Conservation (phyloP, 2,329 filamentous ascomycete genomes). For the Fusarium mexicanum region DNA sequence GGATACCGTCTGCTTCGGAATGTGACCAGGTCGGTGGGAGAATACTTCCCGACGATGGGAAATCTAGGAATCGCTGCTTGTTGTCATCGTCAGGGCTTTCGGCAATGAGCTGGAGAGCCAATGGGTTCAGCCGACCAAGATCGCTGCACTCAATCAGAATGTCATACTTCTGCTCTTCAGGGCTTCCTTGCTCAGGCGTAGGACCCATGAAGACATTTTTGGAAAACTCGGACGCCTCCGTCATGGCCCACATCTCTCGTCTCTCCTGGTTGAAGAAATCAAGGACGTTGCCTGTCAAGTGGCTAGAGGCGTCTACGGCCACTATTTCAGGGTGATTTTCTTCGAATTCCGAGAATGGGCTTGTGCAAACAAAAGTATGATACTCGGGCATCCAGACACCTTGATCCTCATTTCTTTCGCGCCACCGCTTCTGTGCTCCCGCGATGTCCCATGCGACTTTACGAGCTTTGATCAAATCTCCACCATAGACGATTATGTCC, state of each 20-base stretch:
- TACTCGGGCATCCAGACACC: slow-evolving; percentile 70
- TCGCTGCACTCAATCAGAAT: slow-evolving; percentile 91
- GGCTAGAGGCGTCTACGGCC: slow-evolving; percentile 76
- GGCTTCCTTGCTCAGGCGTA: slow-evolving; percentile 75
- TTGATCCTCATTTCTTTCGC: slow-evolving; percentile 68
- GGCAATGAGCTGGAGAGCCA: slow-evolving; percentile 70
- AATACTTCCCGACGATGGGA: slow-evolving; percentile 94
- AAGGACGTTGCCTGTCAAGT: slow-evolving; percentile 78
- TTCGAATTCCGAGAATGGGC: slow-evolving; percentile 77
- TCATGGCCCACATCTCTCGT: slow-evolving; percentile 93
- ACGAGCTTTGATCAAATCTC: slow-evolving; percentile 68
- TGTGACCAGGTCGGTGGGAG: slow-evolving; percentile 86
- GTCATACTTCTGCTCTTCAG: slow-evolving; percentile 75
- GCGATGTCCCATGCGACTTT: slow-evolving; percentile 76
- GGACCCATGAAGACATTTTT: slow-evolving; percentile 91
- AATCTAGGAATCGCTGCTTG: slow-evolving; percentile 64
- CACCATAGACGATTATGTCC: slow-evolving; percentile 92
- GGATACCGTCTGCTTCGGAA: slow-evolving; percentile 81
- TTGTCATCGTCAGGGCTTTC: slow-evolving; percentile 60
- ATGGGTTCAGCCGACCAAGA: slow-evolving; percentile 77
- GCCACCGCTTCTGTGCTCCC: slow-evolving; percentile 80
- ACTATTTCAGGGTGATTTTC: slow-evolving; percentile 74
- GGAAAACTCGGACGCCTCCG: slow-evolving; percentile 86
- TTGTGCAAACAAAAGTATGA: slow-evolving; percentile 82
- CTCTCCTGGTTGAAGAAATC: slow-evolving; percentile 93